Percentiles rank a stretch among this genome's conserved stretches.
Conservation (phyloP, 176 grass and related monocot genomes). For the Musa troglodytarum region DNA sequence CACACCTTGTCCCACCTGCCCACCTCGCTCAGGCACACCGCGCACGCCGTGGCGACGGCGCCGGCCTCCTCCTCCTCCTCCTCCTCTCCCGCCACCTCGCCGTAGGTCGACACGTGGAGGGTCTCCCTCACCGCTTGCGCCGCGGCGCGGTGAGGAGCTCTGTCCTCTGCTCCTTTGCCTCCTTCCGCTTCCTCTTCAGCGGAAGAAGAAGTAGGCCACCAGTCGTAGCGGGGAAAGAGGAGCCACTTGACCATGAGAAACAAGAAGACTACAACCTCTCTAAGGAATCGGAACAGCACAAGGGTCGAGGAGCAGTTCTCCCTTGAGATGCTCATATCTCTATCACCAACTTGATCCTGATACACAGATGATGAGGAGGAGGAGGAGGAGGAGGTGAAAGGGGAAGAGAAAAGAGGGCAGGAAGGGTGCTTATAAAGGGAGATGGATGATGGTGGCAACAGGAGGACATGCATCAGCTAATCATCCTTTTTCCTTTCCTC, state of each 20-base stretch:
- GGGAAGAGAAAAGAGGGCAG: background rate
- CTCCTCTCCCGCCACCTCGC: background rate
- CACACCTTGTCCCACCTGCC: background rate
- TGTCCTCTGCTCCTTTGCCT: background rate
- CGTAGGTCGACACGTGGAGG: background rate
- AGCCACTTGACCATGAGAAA: background rate
- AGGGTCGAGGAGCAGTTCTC: conserved; percentile 11
- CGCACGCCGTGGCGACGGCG: background rate
- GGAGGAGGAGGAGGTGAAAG: background rate
- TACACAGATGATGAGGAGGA: background rate
- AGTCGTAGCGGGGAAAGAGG: background rate
- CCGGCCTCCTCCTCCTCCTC: no score
- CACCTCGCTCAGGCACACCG: conserved; percentile 2
- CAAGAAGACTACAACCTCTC: background rate
- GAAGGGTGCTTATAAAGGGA: background rate
- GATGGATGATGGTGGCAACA: background rate
- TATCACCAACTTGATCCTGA: background rate
- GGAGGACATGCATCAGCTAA: background rate
- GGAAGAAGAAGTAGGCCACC: background rate
- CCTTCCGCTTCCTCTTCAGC: background rate
- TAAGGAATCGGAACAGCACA: background rate
- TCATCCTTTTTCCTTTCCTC: background rate
- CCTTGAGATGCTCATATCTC: conserved; percentile 1
- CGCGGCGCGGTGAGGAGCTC: conserved; percentile 1
- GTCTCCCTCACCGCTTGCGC: conserved; percentile 4